Conservation (phyloP, 495 filamentous ascomycete genomes). For the Lentithecium fluviatile region DNA sequence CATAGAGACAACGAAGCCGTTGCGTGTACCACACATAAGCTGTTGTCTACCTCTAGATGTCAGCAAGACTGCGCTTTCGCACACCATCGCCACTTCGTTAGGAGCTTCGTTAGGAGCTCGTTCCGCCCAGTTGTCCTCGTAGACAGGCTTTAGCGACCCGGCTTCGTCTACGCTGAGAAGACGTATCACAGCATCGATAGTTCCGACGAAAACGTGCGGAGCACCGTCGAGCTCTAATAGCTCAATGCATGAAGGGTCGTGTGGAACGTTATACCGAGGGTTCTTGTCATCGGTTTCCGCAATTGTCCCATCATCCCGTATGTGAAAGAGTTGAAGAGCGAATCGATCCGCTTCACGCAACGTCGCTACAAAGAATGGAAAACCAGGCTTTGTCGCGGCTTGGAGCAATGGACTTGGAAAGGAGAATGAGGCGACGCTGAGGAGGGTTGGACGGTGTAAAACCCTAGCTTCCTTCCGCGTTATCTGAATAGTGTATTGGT, state of each 20-base stretch:
- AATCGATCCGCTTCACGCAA: conserved; percentile 1
- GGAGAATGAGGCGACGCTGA: background rate
- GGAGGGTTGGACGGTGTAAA: background rate
- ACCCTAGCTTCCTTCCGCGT: conserved; percentile 24
- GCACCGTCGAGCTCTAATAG: conserved; percentile 13
- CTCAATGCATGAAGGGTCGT: conserved; percentile 30
- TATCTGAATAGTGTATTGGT: conserved; percentile 34
- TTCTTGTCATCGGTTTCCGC: background rate
- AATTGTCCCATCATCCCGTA: conserved; percentile 10
- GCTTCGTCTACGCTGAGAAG: conserved; percentile 7
- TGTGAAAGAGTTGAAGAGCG: conserved; percentile 10
- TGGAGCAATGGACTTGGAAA: conserved; percentile 13
- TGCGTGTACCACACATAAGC: conserved; percentile 39
- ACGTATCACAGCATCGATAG: background rate
- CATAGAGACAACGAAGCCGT: conserved; percentile 29
- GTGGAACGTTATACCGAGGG: background rate
- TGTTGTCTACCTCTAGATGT: background rate
- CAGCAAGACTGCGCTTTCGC: conserved; percentile 30
- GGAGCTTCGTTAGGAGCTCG: background rate
- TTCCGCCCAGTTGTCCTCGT: background rate
- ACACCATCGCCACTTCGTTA: conserved; percentile 9
- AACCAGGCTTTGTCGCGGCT: conserved; percentile 24
- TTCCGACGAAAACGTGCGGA: conserved; percentile 20
- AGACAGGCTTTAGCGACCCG: conserved; percentile 7
- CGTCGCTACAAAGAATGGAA: conserved; percentile 9